Evolutionary conservation across 225 moss, liverwort and hornwort species (phyloP).

Genomic region (Takakia lepidozioides): DNA sequence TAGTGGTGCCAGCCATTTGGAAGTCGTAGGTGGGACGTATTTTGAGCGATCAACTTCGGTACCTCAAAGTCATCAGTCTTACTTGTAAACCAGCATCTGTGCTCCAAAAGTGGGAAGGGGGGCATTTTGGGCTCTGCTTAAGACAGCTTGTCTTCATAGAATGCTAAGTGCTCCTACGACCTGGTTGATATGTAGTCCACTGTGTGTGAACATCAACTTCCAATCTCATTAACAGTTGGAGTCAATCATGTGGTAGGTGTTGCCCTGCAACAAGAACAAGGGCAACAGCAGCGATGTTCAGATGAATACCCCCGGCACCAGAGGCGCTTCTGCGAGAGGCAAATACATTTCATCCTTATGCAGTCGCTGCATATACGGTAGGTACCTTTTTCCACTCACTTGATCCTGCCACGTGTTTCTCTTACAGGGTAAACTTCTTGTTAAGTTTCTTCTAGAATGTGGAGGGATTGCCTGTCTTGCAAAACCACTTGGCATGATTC

Average conservation of each 20-base stretch:
- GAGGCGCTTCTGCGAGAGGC: conserved; percentile 57
- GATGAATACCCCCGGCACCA: conserved; percentile 28
- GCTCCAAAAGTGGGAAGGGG: neutral
- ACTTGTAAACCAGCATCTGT: neutral
- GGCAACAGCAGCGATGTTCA: conserved; percentile 9
- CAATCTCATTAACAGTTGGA: conserved; percentile 1
- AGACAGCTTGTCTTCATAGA: too few relatives aligned
- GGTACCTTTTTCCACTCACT: neutral
- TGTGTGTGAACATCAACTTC: neutral
- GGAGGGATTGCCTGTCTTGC: too few relatives aligned
- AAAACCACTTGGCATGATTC: too few relatives aligned
- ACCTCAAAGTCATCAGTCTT: conserved; percentile 8
- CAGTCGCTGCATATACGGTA: conserved; percentile 95
- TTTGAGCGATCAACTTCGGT: too few relatives aligned
- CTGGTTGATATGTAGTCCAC: too few relatives aligned
- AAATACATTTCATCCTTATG: conserved; percentile 68
- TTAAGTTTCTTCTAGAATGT: neutral
- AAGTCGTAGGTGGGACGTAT: conserved; percentile 88
- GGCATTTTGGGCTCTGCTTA: neutral
- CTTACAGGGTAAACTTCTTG: neutral
- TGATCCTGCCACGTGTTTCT: neutral
- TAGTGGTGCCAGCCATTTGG: conserved; percentile 81
- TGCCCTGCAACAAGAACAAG: conserved; percentile 40
- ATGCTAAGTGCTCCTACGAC: too few relatives aligned
- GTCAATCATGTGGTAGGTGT: conserved; percentile 39